Evolutionary conservation across 148 eudicot genomes (phyloP).

Genomic region (Chenopodium quinoa): DNA sequence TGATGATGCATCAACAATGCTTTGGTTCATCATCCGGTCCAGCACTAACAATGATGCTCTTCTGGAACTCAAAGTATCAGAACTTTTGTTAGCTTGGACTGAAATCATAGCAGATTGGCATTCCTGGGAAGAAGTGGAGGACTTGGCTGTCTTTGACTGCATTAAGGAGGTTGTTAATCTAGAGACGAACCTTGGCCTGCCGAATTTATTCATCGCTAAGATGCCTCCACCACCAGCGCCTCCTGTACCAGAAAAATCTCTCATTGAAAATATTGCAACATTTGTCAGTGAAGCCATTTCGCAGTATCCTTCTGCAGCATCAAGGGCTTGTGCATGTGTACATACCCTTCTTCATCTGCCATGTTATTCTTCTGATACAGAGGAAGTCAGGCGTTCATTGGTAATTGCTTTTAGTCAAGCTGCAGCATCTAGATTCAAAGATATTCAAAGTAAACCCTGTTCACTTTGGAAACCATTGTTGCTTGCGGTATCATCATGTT

Average conservation of each 20-base stretch:
- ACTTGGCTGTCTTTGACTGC: conserved; percentile 63
- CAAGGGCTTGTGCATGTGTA: conserved; percentile 62
- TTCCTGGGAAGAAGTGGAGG: conserved; percentile 82
- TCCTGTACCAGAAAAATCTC: conserved; percentile 48
- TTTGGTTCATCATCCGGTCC: conserved; percentile 54
- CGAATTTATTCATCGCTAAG: conserved; percentile 41
- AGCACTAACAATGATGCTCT: conserved; percentile 32
- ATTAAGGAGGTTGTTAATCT: conserved; percentile 54
- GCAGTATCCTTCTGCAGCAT: conserved; percentile 62
- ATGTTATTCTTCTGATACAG: conserved; percentile 41
- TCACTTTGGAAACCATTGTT: conserved; percentile 58
- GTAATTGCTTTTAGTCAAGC: conserved; percentile 51
- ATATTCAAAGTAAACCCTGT: conserved; percentile 43
- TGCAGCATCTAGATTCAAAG: conserved; percentile 54
- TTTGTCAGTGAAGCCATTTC: conserved; percentile 60
- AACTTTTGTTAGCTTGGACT: conserved; percentile 60
- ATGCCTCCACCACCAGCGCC: conserved; percentile 55
- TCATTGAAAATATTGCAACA: conserved; percentile 50
- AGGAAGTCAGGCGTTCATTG: conserved; percentile 53
- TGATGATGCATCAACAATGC: conserved; percentile 66
- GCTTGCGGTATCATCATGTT: conserved; percentile 70
- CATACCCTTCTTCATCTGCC: conserved; percentile 54
- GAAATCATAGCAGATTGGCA: conserved; percentile 60
- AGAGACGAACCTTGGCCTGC: conserved; percentile 40
- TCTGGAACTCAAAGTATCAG: conserved; percentile 48